A percentile compares a stretch with the other conserved stretches of the same genome.
These are phyloP conservation scores for Claviceps maximensis DNA, from an alignment of 2,329 filamentous ascomycete genomes.

Conservation along the genomic window DNA sequence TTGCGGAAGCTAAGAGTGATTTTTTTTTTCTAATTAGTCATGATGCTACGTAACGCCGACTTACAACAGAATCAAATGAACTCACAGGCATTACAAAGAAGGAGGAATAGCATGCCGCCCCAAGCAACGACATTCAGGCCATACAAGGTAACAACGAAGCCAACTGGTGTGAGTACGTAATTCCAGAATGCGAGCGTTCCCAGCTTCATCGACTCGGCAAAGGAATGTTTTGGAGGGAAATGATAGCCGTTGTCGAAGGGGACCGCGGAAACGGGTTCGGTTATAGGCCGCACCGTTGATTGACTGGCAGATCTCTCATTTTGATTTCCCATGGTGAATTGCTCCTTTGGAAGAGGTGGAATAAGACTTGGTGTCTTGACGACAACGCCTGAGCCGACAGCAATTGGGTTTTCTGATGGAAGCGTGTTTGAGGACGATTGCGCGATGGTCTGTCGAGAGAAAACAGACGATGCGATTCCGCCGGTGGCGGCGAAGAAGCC, in stretches of 20 bases:
- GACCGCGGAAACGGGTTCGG: slow-evolving; percentile 20
- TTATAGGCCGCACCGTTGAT: slow-evolving; percentile 8
- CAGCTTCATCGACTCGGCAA: slow-evolving; percentile 43
- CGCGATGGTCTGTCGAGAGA: slow-evolving; percentile 13
- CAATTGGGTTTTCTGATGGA: slow-evolving; percentile 8
- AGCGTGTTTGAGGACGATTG: slow-evolving; percentile 10
- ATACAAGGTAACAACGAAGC: slow-evolving; percentile 68
- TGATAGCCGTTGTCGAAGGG: slow-evolving; percentile 52
- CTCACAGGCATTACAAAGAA: slow-evolving; percentile 55
- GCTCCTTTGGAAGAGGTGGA: slow-evolving; percentile 3
- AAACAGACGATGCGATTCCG: slow-evolving; percentile 28
- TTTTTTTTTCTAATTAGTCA: not conserved
- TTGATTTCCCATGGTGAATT: not conserved
- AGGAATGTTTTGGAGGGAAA: slow-evolving; percentile 48
- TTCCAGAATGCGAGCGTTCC: slow-evolving; percentile 51
- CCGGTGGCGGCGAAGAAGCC: slow-evolving; percentile 36
- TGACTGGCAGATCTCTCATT: slow-evolving; percentile 10
- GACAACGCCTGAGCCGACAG: not conserved
- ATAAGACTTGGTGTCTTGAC: not conserved
- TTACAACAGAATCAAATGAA: not conserved
- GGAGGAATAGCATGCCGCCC: slow-evolving; percentile 82
- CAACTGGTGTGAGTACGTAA: slow-evolving; percentile 61
- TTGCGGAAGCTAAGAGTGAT: slow-evolving; percentile 38
- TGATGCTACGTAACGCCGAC: not conserved
- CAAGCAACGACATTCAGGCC: slow-evolving; percentile 74